Percentiles rank a stretch among this genome's conserved stretches.
Evolutionary conservation across 306 rosid species (phyloP).

Genomic region (Carpinus fangiana): DNA sequence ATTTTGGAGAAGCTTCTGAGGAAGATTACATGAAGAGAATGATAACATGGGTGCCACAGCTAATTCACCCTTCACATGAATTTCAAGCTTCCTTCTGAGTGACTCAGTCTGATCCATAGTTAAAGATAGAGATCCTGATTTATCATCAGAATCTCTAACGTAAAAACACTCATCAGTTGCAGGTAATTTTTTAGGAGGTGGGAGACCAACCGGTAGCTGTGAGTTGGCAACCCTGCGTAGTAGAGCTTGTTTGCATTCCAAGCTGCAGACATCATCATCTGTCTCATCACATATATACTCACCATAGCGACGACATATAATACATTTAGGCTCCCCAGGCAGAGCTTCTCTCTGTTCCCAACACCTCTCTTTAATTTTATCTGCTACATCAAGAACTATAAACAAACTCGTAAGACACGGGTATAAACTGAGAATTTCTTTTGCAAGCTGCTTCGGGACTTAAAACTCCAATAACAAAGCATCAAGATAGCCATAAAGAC

Average conservation of each 20-base stretch:
- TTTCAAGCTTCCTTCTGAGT: slow-evolving; percentile 61
- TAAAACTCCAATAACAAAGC: slow-evolving; percentile 8
- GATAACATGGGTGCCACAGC: slow-evolving; percentile 59
- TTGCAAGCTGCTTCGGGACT: background rate
- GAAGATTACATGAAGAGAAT: slow-evolving; percentile 58
- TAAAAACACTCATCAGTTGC: slow-evolving; percentile 75
- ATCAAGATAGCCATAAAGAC: background rate
- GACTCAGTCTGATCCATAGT: slow-evolving; percentile 44
- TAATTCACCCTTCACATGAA: slow-evolving; percentile 58
- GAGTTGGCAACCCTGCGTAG: slow-evolving; percentile 42
- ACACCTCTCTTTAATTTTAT: slow-evolving; percentile 53
- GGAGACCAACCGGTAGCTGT: slow-evolving; percentile 19
- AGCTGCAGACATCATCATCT: slow-evolving; percentile 82
- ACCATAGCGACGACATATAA: slow-evolving; percentile 73
- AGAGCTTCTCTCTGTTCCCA: slow-evolving; percentile 71
- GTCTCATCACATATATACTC: slow-evolving; percentile 83
- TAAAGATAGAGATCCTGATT: slow-evolving; percentile 34
- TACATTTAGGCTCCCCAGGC: slow-evolving; percentile 75
- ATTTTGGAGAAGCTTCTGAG: slow-evolving; percentile 67
- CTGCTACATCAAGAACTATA: slow-evolving; percentile 31
- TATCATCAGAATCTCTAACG: slow-evolving; percentile 46
- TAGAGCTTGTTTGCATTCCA: slow-evolving; percentile 71
- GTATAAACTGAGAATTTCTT: slow-evolving; percentile 11
- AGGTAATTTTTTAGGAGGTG: slow-evolving; percentile 42
- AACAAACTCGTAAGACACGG: slow-evolving; percentile 8